Conservation (phyloP, 306 rosid species). For the Glycyrrhiza uralensis region DNA sequence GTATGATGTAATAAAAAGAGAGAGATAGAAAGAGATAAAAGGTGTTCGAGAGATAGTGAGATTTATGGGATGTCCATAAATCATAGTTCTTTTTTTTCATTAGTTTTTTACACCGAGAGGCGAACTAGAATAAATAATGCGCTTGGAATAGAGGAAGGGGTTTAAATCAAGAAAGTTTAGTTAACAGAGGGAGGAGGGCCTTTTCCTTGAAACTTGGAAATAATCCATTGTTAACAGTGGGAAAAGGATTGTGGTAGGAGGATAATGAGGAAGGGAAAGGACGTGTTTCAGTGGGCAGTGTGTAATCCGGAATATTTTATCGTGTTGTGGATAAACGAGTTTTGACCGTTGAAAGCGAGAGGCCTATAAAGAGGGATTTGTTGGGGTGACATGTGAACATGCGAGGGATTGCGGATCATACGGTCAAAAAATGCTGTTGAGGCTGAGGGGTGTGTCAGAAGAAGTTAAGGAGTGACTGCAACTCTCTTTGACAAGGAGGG, state of each 20-base stretch:
- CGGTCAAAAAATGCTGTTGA: constrained; percentile 37
- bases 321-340: background rate
- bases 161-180: too few species aligned
- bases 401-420: background rate
- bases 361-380: too few species aligned
- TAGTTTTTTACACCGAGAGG: background rate
- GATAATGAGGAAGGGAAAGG: background rate
- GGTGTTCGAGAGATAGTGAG: too few species aligned
- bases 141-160: background rate
- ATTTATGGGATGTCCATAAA: too few species aligned
- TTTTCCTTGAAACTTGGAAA: constrained; percentile 23
- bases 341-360: constrained; percentile 19
- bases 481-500: background rate
- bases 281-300: background rate
- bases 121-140: background rate
- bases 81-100: too few species aligned
- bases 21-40: too few species aligned
- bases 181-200: background rate
- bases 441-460: too few species aligned
- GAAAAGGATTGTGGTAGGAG: background rate
- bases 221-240: background rate
- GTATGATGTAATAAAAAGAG: too few species aligned
- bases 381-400: constrained; percentile 12
- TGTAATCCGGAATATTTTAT: background rate
- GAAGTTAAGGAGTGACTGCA: too few species aligned